phyloP scores from a whole-genome alignment of 768 basidiomycete genomes.

The Amanita exitialis region DNA sequence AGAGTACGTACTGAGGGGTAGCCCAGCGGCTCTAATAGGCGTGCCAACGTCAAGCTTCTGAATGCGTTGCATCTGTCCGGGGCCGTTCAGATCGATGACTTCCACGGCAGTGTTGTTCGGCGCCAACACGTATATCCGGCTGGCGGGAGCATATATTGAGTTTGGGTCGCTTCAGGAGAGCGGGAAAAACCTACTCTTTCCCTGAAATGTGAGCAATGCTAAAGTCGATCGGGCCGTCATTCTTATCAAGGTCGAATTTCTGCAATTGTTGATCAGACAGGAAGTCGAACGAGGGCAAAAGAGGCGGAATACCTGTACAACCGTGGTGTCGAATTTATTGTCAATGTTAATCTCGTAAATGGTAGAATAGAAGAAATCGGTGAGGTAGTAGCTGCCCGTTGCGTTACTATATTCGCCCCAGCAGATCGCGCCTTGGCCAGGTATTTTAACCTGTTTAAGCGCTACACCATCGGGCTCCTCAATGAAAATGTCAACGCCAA shows the following conservation, averaged over 20 bases:
- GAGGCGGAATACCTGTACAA: conserved; percentile 14
- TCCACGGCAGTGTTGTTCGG: conserved; percentile 18
- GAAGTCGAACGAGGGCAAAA: not conserved
- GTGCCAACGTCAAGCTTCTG: conserved; percentile 19
- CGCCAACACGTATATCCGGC: conserved; percentile 21
- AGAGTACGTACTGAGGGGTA: not conserved
- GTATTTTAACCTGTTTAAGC: conserved; percentile 18
- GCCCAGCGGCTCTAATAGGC: not conserved
- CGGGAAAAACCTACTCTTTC: conserved; percentile 21
- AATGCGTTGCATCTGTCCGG: conserved; percentile 15
- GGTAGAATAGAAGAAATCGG: conserved; percentile 27
- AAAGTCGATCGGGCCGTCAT: conserved; percentile 27
- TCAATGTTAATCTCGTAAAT: conserved; percentile 38
- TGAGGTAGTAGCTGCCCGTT: conserved; percentile 35
- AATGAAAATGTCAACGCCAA: conserved; percentile 18
- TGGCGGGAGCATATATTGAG: not conserved
- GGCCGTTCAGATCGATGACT: conserved; percentile 17
- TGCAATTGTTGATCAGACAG: not conserved
- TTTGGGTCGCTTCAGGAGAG: not conserved
- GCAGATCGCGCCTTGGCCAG: conserved; percentile 30
- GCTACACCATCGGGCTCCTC: conserved; percentile 3
- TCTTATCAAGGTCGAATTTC: not conserved
- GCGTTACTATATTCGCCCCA: conserved; percentile 31
- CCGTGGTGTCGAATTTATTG: conserved; percentile 29
- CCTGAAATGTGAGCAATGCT: conserved; percentile 26